These are phyloP conservation scores for Podospora appendiculata DNA, from an alignment of 495 filamentous ascomycete genomes.

Conservation along the genomic window DNA sequence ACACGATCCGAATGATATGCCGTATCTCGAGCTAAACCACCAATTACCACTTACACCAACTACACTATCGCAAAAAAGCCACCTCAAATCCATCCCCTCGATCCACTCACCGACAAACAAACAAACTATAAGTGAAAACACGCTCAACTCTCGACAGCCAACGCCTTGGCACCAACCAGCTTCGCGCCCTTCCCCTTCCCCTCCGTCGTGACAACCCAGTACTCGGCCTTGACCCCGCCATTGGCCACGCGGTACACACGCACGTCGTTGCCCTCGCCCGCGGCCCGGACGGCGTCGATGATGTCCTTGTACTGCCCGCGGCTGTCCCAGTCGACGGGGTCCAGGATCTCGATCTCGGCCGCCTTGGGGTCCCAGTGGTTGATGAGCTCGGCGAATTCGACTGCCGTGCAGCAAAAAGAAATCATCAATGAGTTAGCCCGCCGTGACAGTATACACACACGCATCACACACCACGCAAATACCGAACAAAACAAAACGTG, in stretches of 20 bases:
- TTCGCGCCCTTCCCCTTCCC: slow-evolving; percentile 41
- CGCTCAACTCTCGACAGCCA: slow-evolving; percentile 61
- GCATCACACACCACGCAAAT: background rate
- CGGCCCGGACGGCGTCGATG: slow-evolving; percentile 49
- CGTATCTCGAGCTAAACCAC: no score
- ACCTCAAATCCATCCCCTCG: no score
- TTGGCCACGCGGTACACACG: slow-evolving; percentile 62
- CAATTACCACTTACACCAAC: no score
- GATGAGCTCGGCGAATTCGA: slow-evolving; percentile 51
- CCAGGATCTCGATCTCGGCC: slow-evolving; percentile 45
- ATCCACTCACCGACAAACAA: background rate
- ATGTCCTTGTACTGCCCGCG: slow-evolving; percentile 51
- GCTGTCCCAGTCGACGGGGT: slow-evolving; percentile 54
- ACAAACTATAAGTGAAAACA: no score
- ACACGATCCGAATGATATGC: no score
- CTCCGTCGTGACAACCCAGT: slow-evolving; percentile 56
- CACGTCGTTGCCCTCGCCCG: slow-evolving; percentile 52
- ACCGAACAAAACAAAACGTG: no score
- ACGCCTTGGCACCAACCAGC: slow-evolving; percentile 67
- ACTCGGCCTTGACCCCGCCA: slow-evolving; percentile 59
- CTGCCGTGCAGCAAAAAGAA: slow-evolving; percentile 30
- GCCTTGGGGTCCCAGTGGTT: slow-evolving; percentile 38
- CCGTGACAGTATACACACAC: background rate
- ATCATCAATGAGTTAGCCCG: background rate
- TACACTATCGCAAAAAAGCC: no score